Conservation (phyloP, 1,139 yeast genomes). For the Candida freyschussii region DNA sequence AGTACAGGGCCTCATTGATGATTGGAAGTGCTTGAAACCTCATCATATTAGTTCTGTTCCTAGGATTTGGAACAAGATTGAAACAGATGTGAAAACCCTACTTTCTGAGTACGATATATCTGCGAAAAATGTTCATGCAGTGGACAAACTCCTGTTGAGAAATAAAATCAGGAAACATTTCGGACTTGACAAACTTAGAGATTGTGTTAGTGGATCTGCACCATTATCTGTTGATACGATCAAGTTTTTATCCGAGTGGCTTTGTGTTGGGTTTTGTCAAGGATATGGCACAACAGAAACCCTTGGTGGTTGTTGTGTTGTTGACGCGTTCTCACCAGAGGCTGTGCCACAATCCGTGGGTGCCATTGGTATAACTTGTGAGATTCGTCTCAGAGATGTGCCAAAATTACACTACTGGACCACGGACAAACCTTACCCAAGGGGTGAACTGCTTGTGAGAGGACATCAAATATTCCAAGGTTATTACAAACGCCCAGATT, state of each 20-base stretch:
- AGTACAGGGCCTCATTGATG: slow-evolving; percentile 33
- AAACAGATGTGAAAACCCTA: slow-evolving; percentile 32
- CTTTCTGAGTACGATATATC: slow-evolving; percentile 3
- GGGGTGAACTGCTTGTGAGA: slow-evolving; percentile 45
- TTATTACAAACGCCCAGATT: slow-evolving; percentile 48
- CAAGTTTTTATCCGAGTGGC: slow-evolving; percentile 46
- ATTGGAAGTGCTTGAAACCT: slow-evolving; percentile 40
- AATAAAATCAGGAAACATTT: slow-evolving; percentile 18
- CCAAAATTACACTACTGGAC: slow-evolving; percentile 50
- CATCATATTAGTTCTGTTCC: slow-evolving; percentile 44
- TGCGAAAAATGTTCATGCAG: too few species aligned
- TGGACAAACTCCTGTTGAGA: slow-evolving; percentile 6
- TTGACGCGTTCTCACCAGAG: too few species aligned
- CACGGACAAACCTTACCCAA: slow-evolving; percentile 31
- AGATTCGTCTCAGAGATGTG: slow-evolving; percentile 40
- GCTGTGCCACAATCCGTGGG: slow-evolving; percentile 39
- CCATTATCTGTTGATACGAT: slow-evolving; percentile 52
- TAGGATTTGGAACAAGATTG: slow-evolving; percentile 45
- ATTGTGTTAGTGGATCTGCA: slow-evolving; percentile 52
- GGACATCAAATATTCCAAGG: slow-evolving; percentile 54
- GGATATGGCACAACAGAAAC: slow-evolving; percentile 69
- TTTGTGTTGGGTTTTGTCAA: slow-evolving; percentile 47
- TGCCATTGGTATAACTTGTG: slow-evolving; percentile 37
- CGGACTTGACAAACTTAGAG: slow-evolving; percentile 44
- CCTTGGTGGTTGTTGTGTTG: slow-evolving; percentile 48